Percentiles rank a stretch among this genome's conserved stretches.
These are phyloP conservation scores for Xylaria polymorpha DNA, from an alignment of 2,329 filamentous ascomycete species.

Conservation along the genomic window DNA sequence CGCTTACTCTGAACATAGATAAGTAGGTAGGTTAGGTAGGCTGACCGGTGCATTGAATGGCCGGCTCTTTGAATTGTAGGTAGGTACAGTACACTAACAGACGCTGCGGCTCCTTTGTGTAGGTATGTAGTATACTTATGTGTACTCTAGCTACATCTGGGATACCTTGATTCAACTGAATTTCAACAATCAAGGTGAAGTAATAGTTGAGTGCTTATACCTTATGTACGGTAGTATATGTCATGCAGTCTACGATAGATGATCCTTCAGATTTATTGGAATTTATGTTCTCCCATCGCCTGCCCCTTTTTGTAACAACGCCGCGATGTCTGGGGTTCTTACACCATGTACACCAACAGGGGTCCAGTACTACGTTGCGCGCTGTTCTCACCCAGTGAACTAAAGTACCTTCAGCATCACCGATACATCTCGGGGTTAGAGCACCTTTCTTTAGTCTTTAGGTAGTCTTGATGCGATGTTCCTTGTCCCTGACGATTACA, in stretches of 20 bases:
- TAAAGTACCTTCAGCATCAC: slow-evolving; percentile 19
- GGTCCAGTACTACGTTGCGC: slow-evolving; percentile 20
- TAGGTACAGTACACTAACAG: too few relatives aligned
- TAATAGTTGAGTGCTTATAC: slow-evolving; percentile 9
- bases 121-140: not conserved
- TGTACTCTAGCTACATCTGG: too few relatives aligned
- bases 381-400: not conserved
- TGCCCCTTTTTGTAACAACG: slow-evolving; percentile 28
- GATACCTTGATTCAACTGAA: not conserved
- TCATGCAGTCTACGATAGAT: slow-evolving; percentile 6
- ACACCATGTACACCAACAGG: slow-evolving; percentile 24
- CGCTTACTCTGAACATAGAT: slow-evolving; percentile 24
- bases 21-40: not conserved
- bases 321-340: slow-evolving; percentile 21
- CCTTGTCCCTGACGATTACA: slow-evolving; percentile 28
- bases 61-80: not conserved
- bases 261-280: slow-evolving; percentile 12
- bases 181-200: not conserved
- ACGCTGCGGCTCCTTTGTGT: not conserved
- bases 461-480: slow-evolving; percentile 19
- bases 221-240: not conserved
- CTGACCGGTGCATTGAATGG: not conserved
- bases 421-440: slow-evolving; percentile 27
- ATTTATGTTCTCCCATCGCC: slow-evolving; percentile 14
- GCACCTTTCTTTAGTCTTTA: slow-evolving; percentile 28